Base-by-base conservation (phyloP, 352 stramenopile species). In the Saprolegnia diclina region DNA sequence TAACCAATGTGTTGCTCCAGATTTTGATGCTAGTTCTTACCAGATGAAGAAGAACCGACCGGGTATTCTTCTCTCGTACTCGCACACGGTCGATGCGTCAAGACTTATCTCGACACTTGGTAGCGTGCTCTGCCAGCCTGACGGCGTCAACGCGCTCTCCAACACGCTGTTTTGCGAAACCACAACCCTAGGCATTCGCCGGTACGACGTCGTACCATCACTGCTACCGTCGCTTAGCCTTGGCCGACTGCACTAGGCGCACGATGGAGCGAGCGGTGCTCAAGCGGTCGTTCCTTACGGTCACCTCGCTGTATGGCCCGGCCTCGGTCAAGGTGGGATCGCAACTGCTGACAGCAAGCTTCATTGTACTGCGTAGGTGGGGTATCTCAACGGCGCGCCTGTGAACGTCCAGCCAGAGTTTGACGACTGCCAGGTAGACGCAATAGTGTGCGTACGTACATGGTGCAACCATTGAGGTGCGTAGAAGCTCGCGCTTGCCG, bases 41-140 rank as follows among this genome's bases (percentile, higher is more conserved):
- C 21, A 72, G 45, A 97, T 97, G 91, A 97, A 97, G 77, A 97
- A 97, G 75, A 88, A 85, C 29, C 82, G 89, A 0, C 84, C 87
- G 5, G 89, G 74, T 0, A 74, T 88, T 22, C 82, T 88, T 29
- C 75, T 97, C 50, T 89, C 79, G 83, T 91, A 71, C 18, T 53
- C 53, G 32, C 56, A 19, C 26, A 14, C 57, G 54, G 29, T 13
- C 61, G 38, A 22, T 26, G 32, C 16, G 4, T 38, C 48, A 19
- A n/a, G n/a, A n/a, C n/a, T 24, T 35, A 26, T 40, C 9, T 50
- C 55, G 1, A 40, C 14, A 29, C 35, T 68, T 1, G 37, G 35
- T 67, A 93, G 88, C 70, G 77, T 96, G 65, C 73, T 97, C 45
- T 96, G 86, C 70, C 76, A 77, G 32, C 53, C 72, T 53, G 72